phyloP scores from a whole-genome alignment of 345 rosid species.

The Camelina hispida region DNA sequence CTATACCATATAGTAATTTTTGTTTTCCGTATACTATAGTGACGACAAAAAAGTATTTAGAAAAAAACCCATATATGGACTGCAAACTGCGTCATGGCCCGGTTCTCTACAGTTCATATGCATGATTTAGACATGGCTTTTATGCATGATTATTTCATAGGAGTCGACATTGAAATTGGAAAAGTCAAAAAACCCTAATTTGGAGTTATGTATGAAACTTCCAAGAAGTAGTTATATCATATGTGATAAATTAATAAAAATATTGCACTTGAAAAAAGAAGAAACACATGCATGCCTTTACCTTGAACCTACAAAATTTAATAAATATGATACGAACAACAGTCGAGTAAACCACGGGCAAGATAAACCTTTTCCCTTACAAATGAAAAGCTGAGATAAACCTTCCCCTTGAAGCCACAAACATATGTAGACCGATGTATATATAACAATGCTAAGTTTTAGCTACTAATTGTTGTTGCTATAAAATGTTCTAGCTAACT shows the following conservation, averaged over 20 bases:
- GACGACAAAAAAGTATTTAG: background rate
- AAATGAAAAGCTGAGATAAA: constrained; percentile 21
- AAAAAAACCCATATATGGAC: background rate
- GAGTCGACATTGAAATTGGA: background rate
- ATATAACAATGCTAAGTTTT: background rate
- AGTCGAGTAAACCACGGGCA: constrained; percentile 30
- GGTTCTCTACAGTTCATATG: background rate
- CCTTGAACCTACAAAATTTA: constrained; percentile 10
- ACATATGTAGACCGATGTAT: background rate
- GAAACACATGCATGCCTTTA: constrained; percentile 2
- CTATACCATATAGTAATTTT: background rate
- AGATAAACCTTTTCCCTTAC: constrained; percentile 26
- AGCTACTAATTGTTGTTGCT: constrained; percentile 3
- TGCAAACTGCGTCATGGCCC: background rate
- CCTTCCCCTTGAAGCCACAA: constrained; percentile 40
- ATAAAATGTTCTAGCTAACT: constrained; percentile 6
- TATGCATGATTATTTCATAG: too few relatives aligned
- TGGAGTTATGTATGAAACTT: constrained; percentile 14
- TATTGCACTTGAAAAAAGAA: constrained; percentile 19
- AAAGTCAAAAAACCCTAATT: constrained; percentile 30
- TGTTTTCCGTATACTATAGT: background rate
- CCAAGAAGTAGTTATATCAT: background rate
- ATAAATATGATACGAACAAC: constrained; percentile 12
- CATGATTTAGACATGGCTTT: constrained; percentile 9
- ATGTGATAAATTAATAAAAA: constrained; percentile 4